Conservation (phyloP, 2,329 filamentous ascomycete species). For the Aspergillus vadensis region DNA sequence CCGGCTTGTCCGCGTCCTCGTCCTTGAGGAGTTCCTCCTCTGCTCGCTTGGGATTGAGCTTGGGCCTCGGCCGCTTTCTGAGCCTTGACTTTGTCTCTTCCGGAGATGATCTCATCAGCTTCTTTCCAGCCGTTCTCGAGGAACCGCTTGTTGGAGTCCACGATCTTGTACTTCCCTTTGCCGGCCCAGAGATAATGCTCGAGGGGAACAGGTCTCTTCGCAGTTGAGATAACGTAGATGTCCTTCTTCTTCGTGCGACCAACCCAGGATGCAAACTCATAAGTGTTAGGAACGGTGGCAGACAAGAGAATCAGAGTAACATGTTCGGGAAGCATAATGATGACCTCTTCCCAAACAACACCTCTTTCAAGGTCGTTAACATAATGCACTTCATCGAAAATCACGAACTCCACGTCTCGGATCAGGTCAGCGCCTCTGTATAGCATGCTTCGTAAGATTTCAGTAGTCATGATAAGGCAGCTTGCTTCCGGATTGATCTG, state of each 20-base stretch:
- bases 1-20: conserved; percentile 56
- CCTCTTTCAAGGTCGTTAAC: conserved; percentile 95
- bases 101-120: conserved; percentile 78
- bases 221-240: conserved; percentile 97
- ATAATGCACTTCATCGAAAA: conserved; percentile 98
- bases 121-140: conserved; percentile 93
- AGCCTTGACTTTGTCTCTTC: conserved; percentile 73
- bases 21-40: conserved; percentile 58
- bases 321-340: conserved; percentile 98
- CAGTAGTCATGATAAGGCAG: conserved; percentile 98
- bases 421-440: conserved; percentile 95
- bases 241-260: conserved; percentile 97
- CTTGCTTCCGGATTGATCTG: conserved; percentile 97
- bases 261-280: conserved; percentile 98
- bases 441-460: conserved; percentile 96
- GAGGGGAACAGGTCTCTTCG: conserved; percentile 89
- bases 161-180: conserved; percentile 91
- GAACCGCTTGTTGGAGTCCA: conserved; percentile 89
- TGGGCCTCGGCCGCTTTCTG: conserved; percentile 54
- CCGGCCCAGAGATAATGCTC: conserved; percentile 97
- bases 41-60: conserved; percentile 56
- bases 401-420: conserved; percentile 95
- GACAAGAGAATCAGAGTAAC: conserved; percentile 93
- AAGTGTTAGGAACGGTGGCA: conserved; percentile 93
- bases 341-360: conserved; percentile 99